Evolutionary conservation across 495 filamentous ascomycete species (phyloP), one percentile per base, ranked within the genome.

Genomic region (Choiromyces venosus): DNA sequence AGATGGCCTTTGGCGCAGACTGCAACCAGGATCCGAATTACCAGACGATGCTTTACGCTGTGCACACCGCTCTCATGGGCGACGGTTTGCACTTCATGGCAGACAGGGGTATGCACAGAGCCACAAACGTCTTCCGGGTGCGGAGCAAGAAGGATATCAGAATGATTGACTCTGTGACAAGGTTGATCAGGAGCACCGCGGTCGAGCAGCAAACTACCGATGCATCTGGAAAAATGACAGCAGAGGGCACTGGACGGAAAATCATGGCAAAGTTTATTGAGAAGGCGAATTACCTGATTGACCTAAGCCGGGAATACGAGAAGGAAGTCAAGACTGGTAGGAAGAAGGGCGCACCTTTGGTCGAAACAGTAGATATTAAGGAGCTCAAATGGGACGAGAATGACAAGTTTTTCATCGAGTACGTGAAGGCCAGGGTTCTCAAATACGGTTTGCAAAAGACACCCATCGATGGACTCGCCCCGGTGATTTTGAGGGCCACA

Each of bases 401-500:
- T 18, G 91, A 93, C 69, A 81, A 83, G 66, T 81, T 82, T 25
- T 87, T 97, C 29, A 84, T 97, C 25, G 81, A 87, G 37, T 96
- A 90, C 73, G 83, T 97, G 33, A 87, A 93, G 75, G 82, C 88
- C 5, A 95, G 91, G 85, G 86, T 89, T 73, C 84, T 86, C 35
- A 85, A 85, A 56, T 83, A 84, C 44, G 84, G 85, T 67, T 87
- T 91, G 46, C 76, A 82, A 25, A 65, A 44, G 16, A 71, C 86
- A 6, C 82, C 82, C 1, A 78, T 91, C 61, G 84, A 88, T 72
- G 87, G 89, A 37, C 81, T 91, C 44, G 91, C 89, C 29, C 88
- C 92, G 7, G 84, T 89, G 67, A 87, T 98, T 44, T 84, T 97
- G 80, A 89, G 91, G 21, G 87, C 90, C 0, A 86, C 89, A 6